Conservation (phyloP, 2,329 filamentous ascomycete species). For the Curvularia spicifera region DNA sequence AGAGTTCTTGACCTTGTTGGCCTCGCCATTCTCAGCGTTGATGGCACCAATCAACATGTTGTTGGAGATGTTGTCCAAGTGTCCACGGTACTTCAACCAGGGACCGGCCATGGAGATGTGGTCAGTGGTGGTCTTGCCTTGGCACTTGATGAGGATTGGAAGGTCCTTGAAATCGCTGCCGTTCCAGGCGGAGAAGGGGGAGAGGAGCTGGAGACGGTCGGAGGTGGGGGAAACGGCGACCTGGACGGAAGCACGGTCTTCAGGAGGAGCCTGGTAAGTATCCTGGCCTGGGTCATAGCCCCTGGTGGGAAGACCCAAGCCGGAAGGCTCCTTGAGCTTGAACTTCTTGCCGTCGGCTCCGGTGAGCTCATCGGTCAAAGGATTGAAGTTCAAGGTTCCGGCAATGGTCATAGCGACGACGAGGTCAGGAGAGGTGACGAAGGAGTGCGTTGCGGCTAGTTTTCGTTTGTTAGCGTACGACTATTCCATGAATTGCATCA, state of each 20-base stretch:
- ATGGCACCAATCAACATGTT: constrained; percentile 99
- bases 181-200: constrained; percentile 87
- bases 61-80: constrained; percentile 99
- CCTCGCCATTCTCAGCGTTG: constrained; percentile 94
- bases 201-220: constrained; percentile 91
- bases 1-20: constrained; percentile 96
- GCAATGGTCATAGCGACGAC: constrained; percentile 87
- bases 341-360: constrained; percentile 97
- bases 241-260: constrained; percentile 72
- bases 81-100: constrained; percentile 98
- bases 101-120: constrained; percentile 97
- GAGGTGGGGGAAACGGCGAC: constrained; percentile 88
- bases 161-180: constrained; percentile 75
- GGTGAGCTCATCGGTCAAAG: constrained; percentile 87
- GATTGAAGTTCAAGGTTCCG: constrained; percentile 90
- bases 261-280: constrained; percentile 94
- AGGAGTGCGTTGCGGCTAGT: constrained; percentile 79
- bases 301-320: constrained; percentile 76
- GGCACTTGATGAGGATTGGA: constrained; percentile 82
- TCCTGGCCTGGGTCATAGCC: constrained; percentile 92
- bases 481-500: no score
- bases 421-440: constrained; percentile 88
- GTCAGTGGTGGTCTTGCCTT: constrained; percentile 96
- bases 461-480: no score
- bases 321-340: constrained; percentile 78